These are phyloP conservation scores for Exophiala calicioides DNA, from an alignment of 2,329 filamentous ascomycete genomes.

Conservation along the genomic window DNA sequence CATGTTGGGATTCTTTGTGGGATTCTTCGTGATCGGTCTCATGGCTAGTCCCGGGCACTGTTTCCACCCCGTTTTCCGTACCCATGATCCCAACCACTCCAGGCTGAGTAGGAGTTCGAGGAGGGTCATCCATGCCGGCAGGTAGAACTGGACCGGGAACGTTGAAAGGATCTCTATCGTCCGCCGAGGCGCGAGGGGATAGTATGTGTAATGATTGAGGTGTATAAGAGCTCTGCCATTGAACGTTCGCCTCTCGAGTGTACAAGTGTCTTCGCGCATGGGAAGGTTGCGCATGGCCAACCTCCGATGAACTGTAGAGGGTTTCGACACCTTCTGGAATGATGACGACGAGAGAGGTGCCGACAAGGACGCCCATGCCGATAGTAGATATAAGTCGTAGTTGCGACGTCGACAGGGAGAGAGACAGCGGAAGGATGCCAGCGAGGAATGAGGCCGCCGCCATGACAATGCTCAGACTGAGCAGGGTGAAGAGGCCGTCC, in stretches of 20 bases:
- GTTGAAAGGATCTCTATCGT: constrained; percentile 27
- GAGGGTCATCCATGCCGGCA: constrained; percentile 25
- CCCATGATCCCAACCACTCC: constrained; percentile 31
- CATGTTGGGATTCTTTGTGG: constrained; percentile 60
- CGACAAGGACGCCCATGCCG: constrained; percentile 90
- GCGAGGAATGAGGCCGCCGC: constrained; percentile 81
- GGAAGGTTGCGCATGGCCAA: constrained; percentile 28
- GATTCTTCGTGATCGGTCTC: constrained; percentile 40
- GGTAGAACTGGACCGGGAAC: constrained; percentile 37
- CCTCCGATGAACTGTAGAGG: constrained; percentile 61
- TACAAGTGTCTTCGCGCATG: constrained; percentile 36
- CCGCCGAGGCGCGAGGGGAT: constrained; percentile 4
- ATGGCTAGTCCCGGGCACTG: constrained; percentile 48
- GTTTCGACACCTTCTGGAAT: constrained; percentile 96
- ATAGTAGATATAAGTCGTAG: constrained; percentile 86
- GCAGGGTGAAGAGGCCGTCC: constrained; percentile 66
- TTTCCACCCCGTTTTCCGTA: constrained; percentile 34
- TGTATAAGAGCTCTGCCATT: constrained; percentile 31
- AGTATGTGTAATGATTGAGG: constrained; percentile 1
- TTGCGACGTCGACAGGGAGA: constrained; percentile 82
- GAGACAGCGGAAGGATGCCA: constrained; percentile 84
- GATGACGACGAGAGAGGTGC: constrained; percentile 93
- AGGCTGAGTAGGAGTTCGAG: constrained; percentile 33
- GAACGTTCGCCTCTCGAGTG: constrained; percentile 32
- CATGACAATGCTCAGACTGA: constrained; percentile 66